These are phyloP conservation scores for Primulina eburnea DNA, from an alignment of 257 asterid genomes.

Conservation along the genomic window DNA sequence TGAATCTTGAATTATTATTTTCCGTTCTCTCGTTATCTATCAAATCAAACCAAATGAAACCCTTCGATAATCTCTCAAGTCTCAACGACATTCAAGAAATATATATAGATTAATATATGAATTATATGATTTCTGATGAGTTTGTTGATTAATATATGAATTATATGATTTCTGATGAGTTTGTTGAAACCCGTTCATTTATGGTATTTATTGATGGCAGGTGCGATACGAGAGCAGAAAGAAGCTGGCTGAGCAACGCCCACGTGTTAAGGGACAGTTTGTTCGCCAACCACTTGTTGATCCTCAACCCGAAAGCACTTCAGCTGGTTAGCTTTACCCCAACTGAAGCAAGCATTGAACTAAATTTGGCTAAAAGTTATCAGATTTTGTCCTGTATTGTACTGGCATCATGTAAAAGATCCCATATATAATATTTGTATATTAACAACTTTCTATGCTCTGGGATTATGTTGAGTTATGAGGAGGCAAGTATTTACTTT, in stretches of 20 bases:
- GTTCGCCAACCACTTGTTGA: constrained; percentile 66
- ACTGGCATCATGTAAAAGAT: not conserved
- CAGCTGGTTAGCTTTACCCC: constrained; percentile 22
- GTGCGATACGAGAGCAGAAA: constrained; percentile 93
- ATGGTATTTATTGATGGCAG: constrained; percentile 36
- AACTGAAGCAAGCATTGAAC: constrained; percentile 23
- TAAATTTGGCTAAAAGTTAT: constrained; percentile 27
- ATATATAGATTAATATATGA: no score
- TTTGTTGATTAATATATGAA: no score
- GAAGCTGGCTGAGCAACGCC: constrained; percentile 96
- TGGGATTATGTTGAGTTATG: not conserved
- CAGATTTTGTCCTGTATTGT: not conserved
- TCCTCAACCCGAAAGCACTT: constrained; percentile 39
- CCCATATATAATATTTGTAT: not conserved
- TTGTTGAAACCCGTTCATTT: not conserved
- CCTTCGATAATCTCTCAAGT: not conserved
- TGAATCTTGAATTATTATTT: not conserved
- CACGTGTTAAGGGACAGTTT: constrained; percentile 94
- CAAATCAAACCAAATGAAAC: not conserved
- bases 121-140: not conserved
- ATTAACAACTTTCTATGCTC: not conserved
- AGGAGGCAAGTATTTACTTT: not conserved
- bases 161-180: not conserved
- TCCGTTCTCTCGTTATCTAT: not conserved
- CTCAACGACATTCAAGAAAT: not conserved